Base-by-base conservation (phyloP, 2,329 filamentous ascomycete genomes). In the Epichloe sylvatica region DNA sequence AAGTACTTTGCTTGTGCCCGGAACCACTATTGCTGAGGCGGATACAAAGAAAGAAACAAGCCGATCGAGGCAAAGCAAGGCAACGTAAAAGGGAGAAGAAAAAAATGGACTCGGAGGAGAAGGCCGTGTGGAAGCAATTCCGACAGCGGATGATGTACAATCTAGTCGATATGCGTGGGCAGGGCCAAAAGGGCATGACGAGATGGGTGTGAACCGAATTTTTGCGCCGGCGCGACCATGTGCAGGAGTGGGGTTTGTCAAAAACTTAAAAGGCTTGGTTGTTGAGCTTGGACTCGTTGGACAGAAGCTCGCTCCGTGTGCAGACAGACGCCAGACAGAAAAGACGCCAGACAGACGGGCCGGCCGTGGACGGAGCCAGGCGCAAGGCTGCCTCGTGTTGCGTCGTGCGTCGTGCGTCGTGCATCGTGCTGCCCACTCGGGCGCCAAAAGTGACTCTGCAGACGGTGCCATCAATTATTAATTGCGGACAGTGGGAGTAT, bases 111-210 rank as follows among this genome's bases (percentile, higher is more conserved):
- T 52, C 51, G 51, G 49, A 53, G 51, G 53, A 37, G 53, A 37
- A 46, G 23, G 36, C 6, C 34, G 43, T 9, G 36, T 46, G 46
- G 39, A 53, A 53, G 42, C 53, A 52, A 54, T 57, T 59, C 60
- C 62, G 58, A 63, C 56, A 57, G 58, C 60, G 61, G 59, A 55
- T 19, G 17, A 19, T 55, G 54, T 53, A 52, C 41, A 44, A 50
- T 42, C 47, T 43, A 46, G 47, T 47, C 51, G 13, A 40, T 36
- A n/a, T 39, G 54, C 51, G 50, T 17, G 49, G 38, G 40, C 45
- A 44, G 30, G 48, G 51, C 50, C 8, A 59, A 59, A 56, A 54
- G 54, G 57, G 53, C 54, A 63, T 60, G 60, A 62, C 57, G 59
- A 64, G 59, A 59, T 56, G 53, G 56, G 57, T 55, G 55, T 55